Conservation (phyloP, 2,329 filamentous ascomycete species). For the Chrysosporium keratinophilum region DNA sequence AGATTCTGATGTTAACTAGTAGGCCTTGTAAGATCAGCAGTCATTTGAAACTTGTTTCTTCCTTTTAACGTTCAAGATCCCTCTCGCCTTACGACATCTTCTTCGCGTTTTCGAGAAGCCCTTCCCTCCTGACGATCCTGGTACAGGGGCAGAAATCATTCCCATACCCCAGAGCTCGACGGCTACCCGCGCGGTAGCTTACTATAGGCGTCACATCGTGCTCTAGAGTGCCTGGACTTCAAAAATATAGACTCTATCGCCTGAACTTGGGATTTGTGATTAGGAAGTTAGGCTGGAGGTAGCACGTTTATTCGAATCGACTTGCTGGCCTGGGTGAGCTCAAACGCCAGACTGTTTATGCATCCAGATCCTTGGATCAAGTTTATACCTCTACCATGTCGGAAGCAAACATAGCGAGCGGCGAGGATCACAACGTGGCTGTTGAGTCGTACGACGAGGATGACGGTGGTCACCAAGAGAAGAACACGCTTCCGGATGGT, state of each 20-base stretch:
- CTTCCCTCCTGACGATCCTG: neutral
- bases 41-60: conserved; percentile 3
- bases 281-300: neutral
- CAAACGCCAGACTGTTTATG: neutral
- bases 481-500: neutral
- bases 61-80: neutral
- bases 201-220: too few species aligned
- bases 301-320: neutral
- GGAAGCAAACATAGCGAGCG: conserved; percentile 3
- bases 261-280: neutral
- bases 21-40: neutral
- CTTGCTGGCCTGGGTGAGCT: neutral
- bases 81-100: neutral
- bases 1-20: neutral
- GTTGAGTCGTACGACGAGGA: conserved; percentile 24
- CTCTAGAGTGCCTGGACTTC: neutral
- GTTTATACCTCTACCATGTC: conserved; percentile 7
- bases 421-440: conserved; percentile 9
- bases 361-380: neutral
- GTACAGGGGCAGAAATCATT: neutral
- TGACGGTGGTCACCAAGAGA: conserved; percentile 16
- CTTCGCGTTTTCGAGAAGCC: neutral
- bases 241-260: neutral
- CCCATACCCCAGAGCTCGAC: neutral
- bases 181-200: neutral